Percentiles rank a stretch among this genome's conserved stretches.
Conservation (phyloP, 2,329 filamentous ascomycete genomes). For the Botrytis aclada region DNA sequence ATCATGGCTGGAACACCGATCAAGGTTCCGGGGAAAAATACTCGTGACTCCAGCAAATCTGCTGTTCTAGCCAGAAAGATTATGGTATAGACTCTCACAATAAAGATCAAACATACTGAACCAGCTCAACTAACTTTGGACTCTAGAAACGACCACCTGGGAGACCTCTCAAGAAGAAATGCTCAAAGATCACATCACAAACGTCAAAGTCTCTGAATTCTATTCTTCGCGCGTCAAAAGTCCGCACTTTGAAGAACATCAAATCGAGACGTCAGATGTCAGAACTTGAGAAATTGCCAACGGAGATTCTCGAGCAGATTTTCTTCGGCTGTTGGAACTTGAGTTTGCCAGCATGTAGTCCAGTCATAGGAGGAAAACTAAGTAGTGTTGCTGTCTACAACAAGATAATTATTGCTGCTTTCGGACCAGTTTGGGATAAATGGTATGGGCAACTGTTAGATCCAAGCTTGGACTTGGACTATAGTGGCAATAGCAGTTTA, state of each 20-base stretch:
- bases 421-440: conserved; percentile 32
- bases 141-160: conserved; percentile 24
- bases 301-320: conserved; percentile 35
- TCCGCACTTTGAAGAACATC: conserved; percentile 29
- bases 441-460: conserved; percentile 13
- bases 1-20: conserved; percentile 35
- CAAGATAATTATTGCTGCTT: conserved; percentile 30
- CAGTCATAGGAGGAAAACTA: conserved; percentile 34
- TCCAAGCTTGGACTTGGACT: background rate
- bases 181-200: background rate
- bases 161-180: conserved; percentile 24
- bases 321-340: conserved; percentile 35
- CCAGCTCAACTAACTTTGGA: conserved; percentile 8
- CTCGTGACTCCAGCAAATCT: conserved; percentile 27
- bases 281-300: conserved; percentile 34
- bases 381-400: conserved; percentile 32
- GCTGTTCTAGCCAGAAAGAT: conserved; percentile 28
- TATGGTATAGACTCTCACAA: conserved; percentile 23
- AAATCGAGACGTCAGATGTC: conserved; percentile 35
- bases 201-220: background rate
- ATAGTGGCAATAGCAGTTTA: background rate
- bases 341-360: conserved; percentile 34
- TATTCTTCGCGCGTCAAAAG: conserved; percentile 18
- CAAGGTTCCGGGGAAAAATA: conserved; percentile 35
- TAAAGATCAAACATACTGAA: background rate